These are phyloP conservation scores for Aspergillus carbonarius DNA, from an alignment of 2,329 filamentous ascomycete species.

Conservation along the genomic window DNA sequence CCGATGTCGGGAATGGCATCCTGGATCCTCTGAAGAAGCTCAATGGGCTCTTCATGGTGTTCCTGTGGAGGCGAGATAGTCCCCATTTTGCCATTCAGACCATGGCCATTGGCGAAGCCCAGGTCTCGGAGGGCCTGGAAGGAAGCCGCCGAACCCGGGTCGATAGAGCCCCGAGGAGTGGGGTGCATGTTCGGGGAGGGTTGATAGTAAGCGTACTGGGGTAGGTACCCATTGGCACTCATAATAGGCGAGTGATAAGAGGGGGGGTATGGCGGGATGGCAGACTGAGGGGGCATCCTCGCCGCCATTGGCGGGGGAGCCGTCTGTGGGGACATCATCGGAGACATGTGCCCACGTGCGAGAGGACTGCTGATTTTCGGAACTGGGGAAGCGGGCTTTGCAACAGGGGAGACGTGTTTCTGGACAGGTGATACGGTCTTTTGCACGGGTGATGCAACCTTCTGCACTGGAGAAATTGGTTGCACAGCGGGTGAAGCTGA, in stretches of 20 bases:
- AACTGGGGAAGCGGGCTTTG: conserved; percentile 28
- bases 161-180: conserved; percentile 31
- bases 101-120: conserved; percentile 20
- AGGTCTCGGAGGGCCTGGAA: conserved; percentile 35
- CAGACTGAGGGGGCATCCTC: conserved; percentile 25
- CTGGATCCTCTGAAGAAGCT: conserved; percentile 46
- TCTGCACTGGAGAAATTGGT: conserved; percentile 17
- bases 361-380: conserved; percentile 39
- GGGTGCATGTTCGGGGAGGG: conserved; percentile 28
- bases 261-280: conserved; percentile 25
- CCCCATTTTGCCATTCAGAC: conserved; percentile 28
- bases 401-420: conserved; percentile 21
- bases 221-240: conserved; percentile 32
- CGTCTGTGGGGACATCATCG: conserved; percentile 34
- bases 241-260: conserved; percentile 38
- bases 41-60: conserved; percentile 34
- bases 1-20: conserved; percentile 49
- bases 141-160: conserved; percentile 30
- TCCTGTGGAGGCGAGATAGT: conserved; percentile 28
- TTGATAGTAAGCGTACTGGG: conserved; percentile 35
- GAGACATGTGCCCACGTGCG: conserved; percentile 38
- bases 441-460: conserved; percentile 17
- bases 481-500: conserved; percentile 12
- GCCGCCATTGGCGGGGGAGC: conserved; percentile 22
- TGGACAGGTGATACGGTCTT: conserved; percentile 16